Base-by-base conservation (phyloP, 2,329 filamentous ascomycete genomes). In the Knufia petricola region DNA sequence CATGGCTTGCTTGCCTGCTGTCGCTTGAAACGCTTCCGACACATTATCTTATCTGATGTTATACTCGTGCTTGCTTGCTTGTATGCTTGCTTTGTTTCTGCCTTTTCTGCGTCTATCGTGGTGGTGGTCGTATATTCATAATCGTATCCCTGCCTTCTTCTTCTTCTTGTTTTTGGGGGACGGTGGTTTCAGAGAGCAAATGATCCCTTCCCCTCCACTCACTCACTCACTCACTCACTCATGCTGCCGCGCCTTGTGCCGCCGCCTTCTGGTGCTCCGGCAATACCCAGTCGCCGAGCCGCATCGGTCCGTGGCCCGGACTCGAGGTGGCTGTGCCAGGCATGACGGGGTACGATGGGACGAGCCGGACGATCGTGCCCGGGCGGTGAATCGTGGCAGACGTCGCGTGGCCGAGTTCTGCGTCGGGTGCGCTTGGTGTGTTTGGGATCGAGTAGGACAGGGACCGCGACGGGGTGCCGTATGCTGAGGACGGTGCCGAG, bases 271-370 rank as follows among this genome's bases (percentile, higher is more conserved):
- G 44, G 23, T 34, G 28, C 17, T 38, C 32, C 28, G 44, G 44
- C 20, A 47, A 8, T 1, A 47, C 31, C 44, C 44, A 47, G 34
- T 47, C 44, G 3, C 44, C 44, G 3, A 47, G 17, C 23, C 36
- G 38, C 32, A 39, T 20, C 2, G 32, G 32, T 17, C 34, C 44
- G 21, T n/a, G n/a, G n/a, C 12, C 21, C 9, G 15, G 12, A 21
- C 19, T 34, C 3, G 15, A 19, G 19, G 15, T 19, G 15, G 10
- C 37, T 6, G 42, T 28, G 19, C 42, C 37, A 12, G 42, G n/a
- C 8, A 30, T 17, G 17, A 9, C 34, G 6, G 13, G 17, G 17
- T 19, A 21, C 24, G 44, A 26, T 19, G 44, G 34, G n/a, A 38
- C 13, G 9, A 39, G 19, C 17, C 15, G 26, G 8, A 30, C 23